Base-by-base conservation (phyloP, 1,284 basidiomycete genomes). In the Xerocomus minutiporus region DNA sequence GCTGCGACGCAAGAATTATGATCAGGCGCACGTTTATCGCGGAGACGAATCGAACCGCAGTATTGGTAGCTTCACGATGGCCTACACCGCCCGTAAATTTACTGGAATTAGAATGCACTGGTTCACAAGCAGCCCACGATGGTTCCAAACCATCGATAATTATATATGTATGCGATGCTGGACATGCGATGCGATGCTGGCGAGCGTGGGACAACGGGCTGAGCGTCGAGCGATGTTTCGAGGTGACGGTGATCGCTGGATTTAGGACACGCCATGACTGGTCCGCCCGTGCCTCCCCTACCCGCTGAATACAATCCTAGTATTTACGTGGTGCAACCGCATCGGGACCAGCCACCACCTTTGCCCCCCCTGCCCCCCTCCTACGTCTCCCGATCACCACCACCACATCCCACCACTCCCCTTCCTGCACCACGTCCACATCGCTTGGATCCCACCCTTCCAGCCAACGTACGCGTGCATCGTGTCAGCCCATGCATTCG, bases 371-470 rank as follows among this genome's bases (percentile, higher is more conserved):
- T 71, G 1, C 77, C 77, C 8, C 69, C 71, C 2, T 54, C 69
- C 28, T 71, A 71, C 52, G 54, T 52, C 59, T 57, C 50, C 49
- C 59, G 46, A 12, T 20, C 48, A 4, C 54, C 54, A 36, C 55
- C 61, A 2, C 65, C 53, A 0, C 63, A 51, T 50, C 25, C 59
- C 17, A 68, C 69, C 57, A 71, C 80, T 17, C 83, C 85, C 0
- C 73, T 89, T 8, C 79, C 78, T 7, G 86, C 86, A 0, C 87
- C 87, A 5, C 74, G 81, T n/a, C 83, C 86, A 0, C 81, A 84
- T 56, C 76, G 80, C 50, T 52, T 84, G 7, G 81, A 85, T 61
- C 82, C 81, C 15, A 75, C 74, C 59, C 66, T 86, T 1, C 82
- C 83, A n/a, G 75, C 77, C 35, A 83, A 85, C 62, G 85, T 84